Percentiles rank a stretch among this genome's conserved stretches.
Evolutionary conservation across 2,329 filamentous ascomycete species (phyloP).

Genomic region (Helotiales sp.): DNA sequence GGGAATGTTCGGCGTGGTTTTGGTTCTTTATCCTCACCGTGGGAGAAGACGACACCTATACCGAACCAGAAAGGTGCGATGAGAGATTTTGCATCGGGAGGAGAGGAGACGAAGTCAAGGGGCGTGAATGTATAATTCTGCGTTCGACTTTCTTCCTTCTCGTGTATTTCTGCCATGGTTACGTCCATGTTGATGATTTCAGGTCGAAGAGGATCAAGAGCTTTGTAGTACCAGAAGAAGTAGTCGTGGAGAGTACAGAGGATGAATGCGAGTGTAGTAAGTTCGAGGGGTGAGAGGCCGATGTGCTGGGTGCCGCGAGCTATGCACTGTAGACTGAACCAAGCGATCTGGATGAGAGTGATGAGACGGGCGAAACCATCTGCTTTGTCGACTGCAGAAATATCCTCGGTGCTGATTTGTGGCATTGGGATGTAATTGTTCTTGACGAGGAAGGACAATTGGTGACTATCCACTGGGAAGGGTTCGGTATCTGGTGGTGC

Average conservation of each 20-base stretch:
- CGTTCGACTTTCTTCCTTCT: not conserved
- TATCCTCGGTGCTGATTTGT: not conserved
- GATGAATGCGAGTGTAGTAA: not conserved
- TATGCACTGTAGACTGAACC: not conserved
- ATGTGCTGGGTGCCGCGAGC: not conserved
- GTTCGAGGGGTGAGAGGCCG: not conserved
- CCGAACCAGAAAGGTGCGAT: conserved; percentile 1
- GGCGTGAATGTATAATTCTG: not conserved
- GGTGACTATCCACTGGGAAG: not conserved
- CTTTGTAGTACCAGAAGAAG: not conserved
- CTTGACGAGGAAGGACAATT: not conserved
- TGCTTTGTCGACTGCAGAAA: not conserved
- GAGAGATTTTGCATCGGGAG: not conserved
- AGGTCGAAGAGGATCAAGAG: not conserved
- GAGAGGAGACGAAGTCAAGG: conserved; percentile 1
- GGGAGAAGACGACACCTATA: not conserved
- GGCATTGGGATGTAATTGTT: not conserved
- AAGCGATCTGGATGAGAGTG: not conserved
- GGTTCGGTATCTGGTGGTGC: not conserved
- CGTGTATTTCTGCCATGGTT: not conserved
- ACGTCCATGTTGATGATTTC: not conserved
- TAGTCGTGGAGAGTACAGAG: not conserved
- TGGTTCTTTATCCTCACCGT: not conserved
- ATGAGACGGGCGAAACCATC: not conserved
- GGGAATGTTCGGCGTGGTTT: not conserved